Evolutionary conservation across 1,139 yeast genomes (phyloP), one percentile per base, ranked within the genome.

Genomic region (Taphrina wiesneri): DNA sequence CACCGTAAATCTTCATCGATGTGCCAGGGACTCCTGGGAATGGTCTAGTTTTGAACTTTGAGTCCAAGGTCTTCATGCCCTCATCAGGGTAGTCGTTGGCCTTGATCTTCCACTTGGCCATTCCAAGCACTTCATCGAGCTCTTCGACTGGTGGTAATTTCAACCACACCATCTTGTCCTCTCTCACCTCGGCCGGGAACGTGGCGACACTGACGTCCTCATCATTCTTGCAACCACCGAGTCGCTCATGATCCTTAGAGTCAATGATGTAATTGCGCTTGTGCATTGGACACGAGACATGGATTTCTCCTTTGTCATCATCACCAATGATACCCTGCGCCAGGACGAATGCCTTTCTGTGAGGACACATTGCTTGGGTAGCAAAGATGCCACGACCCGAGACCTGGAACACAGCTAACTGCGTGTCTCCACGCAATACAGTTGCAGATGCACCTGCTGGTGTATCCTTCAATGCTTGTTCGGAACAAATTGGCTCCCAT

Each of bases 301-400:
- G 75, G 1, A 75, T 71, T 41, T 72, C 70, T 21, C 74, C 72
- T 30, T 72, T 70, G 32, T 72, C 76, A 67, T 75, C 77, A 23
- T 73, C 71, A 2, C 75, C 73, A 11, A 76, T 57, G 28, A 75
- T 73, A 46, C 78, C 78, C 66, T 76, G 77, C 1, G 73, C 70
- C 34, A 75, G 68, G 1, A 74, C 76, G 71, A 75, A 75, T 0
- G 77, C 73, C 32, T 77, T 70, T 39, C 75, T 73, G 67, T 76
- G 78, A 17, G 77, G 77, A 68, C 79, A 76, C 77, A 76, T 76
- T 67, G 77, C 76, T 60, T 76, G 79, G 9, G 77, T 75, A 17
- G 77, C 76, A 65, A 70, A 75, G 11, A 75, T 69, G 15, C 65
- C 65, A 59, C 72, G 72, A 23, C 71, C 76, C n/a, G 71, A 67